A percentile compares a stretch with the other conserved stretches of the same genome.
Conservation (phyloP, 2,329 filamentous ascomycete genomes). For the Fusarium falciforme region DNA sequence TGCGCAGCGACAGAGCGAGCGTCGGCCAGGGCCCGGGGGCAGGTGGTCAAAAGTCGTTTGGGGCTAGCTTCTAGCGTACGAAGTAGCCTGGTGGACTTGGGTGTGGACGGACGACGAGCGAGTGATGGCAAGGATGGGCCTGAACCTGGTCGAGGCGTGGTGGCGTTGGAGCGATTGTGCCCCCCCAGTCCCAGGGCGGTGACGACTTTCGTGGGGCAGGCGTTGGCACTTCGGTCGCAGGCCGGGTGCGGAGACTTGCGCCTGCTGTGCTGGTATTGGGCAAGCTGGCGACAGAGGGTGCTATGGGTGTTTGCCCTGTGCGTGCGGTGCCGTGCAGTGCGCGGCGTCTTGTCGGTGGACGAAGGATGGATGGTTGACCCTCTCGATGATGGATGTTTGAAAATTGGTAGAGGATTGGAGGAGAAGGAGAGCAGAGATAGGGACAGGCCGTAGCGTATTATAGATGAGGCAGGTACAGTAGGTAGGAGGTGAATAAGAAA, state of each 20-base stretch:
- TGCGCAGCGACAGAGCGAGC: slow-evolving; percentile 4
- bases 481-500: neutral
- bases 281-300: neutral
- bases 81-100: slow-evolving; percentile 31
- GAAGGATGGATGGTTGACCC: neutral
- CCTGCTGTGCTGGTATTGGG: slow-evolving; percentile 30
- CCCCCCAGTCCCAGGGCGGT: slow-evolving; percentile 41
- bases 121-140: slow-evolving; percentile 33
- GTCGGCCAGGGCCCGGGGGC: slow-evolving; percentile 33
- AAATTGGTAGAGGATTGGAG: neutral
- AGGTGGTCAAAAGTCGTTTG: slow-evolving; percentile 42
- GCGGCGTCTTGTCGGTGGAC: neutral
- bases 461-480: neutral
- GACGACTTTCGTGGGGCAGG: slow-evolving; percentile 45
- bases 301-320: slow-evolving; percentile 20
- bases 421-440: neutral
- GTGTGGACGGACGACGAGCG: slow-evolving; percentile 16
- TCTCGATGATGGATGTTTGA: slow-evolving; percentile 8
- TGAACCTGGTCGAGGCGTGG: slow-evolving; percentile 43
- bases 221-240: slow-evolving; percentile 36
- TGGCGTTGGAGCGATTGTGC: slow-evolving; percentile 39
- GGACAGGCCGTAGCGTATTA: neutral
- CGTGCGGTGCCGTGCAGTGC: neutral
- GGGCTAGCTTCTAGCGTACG: slow-evolving; percentile 39
- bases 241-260: slow-evolving; percentile 38